Base-by-base conservation (phyloP, 148 eudicot genomes). In the Rhododendron williamsianum region DNA sequence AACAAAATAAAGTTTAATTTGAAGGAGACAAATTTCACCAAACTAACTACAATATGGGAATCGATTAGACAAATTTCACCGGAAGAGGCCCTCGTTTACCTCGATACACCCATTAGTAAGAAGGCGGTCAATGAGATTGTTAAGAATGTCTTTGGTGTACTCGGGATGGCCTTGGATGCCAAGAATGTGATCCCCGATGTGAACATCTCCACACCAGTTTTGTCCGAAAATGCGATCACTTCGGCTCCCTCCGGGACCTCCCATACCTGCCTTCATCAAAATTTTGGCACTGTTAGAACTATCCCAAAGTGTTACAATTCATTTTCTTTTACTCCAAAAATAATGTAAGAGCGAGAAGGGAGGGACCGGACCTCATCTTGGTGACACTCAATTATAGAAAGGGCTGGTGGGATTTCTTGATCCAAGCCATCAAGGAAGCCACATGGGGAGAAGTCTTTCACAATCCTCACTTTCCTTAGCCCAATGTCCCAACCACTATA, bases 141-240 rank as follows among this genome's bases (percentile, higher is more conserved):
- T 69, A 49, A 94, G 94, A 63, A 94, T 94, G 89, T 93, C 94
- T 56, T 84, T 89, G 87, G 93, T 89, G 89, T 92, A 95, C 86
- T 95, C 98, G 2, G 98, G 98, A 86, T 95, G 98, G 2, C 98
- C 98, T 88, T 95, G 96, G 76, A 89, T 93, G 3, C 96, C 96
- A 71, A 95, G 72, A 76, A 93, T 89, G 85, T 95, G 91, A 45
- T 95, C 87, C 45, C 93, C 93, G 76, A 91, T 13, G 82, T 83
- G 54, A 92, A 93, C 98, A 95, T 95, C 80, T 95, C 98, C 23
- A 95, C 93, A 6, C 89, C 88, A 21, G 98, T 95, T 86, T 95
- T 95, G 41, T 93, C 93, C 4, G 98, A 93, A 78, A 33, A 85
- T 60, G 91, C 98, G 5, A 92, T 86, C 78, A 93, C 93, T 88